These are phyloP conservation scores for Puccinia polysora DNA, from an alignment of 1,284 basidiomycete species.

Conservation along the genomic window DNA sequence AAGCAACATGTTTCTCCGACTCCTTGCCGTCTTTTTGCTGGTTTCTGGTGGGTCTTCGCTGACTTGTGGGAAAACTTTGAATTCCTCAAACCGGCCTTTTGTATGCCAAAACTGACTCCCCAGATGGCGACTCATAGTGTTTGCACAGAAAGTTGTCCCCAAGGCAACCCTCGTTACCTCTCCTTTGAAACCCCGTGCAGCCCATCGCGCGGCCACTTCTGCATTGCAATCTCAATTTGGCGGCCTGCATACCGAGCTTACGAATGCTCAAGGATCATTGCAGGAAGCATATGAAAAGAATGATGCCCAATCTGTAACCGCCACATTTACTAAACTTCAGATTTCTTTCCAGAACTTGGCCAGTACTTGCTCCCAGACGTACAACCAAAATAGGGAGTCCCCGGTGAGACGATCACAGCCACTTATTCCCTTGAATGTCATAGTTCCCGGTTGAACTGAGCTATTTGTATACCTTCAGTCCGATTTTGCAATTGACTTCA, in stretches of 20 bases:
- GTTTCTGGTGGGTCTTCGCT: too few relatives aligned
- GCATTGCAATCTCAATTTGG: slow-evolving; percentile 1
- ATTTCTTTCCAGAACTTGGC: slow-evolving; percentile 4
- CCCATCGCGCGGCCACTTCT: neutral
- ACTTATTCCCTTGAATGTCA: neutral
- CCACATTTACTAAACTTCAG: neutral
- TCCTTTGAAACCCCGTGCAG: neutral
- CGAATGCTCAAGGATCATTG: neutral
- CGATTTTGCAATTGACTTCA: neutral
- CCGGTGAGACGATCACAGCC: neutral
- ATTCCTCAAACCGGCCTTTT: too few relatives aligned
- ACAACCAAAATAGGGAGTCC: neutral
- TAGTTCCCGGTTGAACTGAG: neutral
- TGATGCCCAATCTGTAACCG: neutral
- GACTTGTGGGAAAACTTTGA: too few relatives aligned
- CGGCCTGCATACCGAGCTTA: neutral
- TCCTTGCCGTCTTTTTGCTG: too few relatives aligned
- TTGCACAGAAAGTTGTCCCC: neutral
- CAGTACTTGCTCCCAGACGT: slow-evolving; percentile 14
- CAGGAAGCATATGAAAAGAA: neutral
- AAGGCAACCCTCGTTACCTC: neutral
- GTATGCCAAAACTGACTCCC: too few relatives aligned
- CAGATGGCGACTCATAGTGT: too few relatives aligned
- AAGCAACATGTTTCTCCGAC: too few relatives aligned
- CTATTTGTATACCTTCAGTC: neutral